phyloP scores from a whole-genome alignment of 192 early-diverging fungal genomes.

The Backusella australiensis region DNA sequence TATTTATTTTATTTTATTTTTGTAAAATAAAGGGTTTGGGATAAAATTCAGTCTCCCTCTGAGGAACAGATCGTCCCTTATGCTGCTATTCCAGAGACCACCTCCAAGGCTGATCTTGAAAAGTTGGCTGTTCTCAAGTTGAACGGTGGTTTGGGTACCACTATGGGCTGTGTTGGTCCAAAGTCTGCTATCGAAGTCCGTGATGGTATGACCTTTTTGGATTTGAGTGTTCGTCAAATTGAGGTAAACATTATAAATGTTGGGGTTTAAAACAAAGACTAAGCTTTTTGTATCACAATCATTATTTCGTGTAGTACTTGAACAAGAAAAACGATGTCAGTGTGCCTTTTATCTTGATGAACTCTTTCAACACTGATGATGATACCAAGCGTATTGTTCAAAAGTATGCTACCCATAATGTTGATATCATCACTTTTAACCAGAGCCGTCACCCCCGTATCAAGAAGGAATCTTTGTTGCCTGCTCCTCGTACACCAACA shows the following conservation, averaged over 20 bases:
- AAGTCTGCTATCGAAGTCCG: conserved; percentile 98
- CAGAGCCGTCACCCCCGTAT: conserved; percentile 94
- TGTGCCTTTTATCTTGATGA: conserved; percentile 98
- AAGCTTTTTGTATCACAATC: conserved; percentile 5
- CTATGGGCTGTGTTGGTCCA: conserved; percentile 98
- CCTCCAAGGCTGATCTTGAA: conserved; percentile 58
- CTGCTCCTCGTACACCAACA: conserved; percentile 68
- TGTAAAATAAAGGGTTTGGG: conserved; percentile 72
- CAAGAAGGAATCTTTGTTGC: conserved; percentile 88
- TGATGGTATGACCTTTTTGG: conserved; percentile 97
- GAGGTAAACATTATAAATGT: conserved; percentile 57
- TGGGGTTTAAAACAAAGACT: not conserved
- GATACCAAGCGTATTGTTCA: conserved; percentile 98
- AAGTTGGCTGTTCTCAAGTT: conserved; percentile 99
- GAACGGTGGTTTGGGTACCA: conserved; percentile 98
- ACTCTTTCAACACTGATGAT: conserved; percentile 99
- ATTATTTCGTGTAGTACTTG: conserved; percentile 60
- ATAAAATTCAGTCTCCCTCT: conserved; percentile 89
- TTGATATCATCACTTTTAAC: conserved; percentile 96
- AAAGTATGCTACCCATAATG: conserved; percentile 92
- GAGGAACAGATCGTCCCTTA: conserved; percentile 87
- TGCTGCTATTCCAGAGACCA: conserved; percentile 57
- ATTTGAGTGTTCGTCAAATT: conserved; percentile 97
- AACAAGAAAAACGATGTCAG: conserved; percentile 86
- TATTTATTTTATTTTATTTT: conserved; percentile 5